Conservation (phyloP, 805 yeast species). For the Peterozyma xylosa region DNA sequence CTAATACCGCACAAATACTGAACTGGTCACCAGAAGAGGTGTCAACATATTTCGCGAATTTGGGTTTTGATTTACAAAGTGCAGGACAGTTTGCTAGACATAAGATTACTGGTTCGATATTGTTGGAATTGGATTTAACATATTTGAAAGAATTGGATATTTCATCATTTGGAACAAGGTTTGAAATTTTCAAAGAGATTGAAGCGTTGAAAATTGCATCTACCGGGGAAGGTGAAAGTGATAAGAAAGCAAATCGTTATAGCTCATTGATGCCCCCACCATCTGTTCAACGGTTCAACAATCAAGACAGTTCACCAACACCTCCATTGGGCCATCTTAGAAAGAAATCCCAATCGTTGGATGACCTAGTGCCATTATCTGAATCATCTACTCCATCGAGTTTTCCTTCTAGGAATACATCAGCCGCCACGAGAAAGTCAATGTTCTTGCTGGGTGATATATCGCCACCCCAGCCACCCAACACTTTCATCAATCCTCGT, state of each 20-base stretch:
- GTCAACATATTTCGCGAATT: slow-evolving; percentile 59
- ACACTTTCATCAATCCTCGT: not conserved
- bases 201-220: slow-evolving; percentile 43
- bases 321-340: slow-evolving; percentile 31
- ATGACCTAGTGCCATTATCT: slow-evolving; percentile 12
- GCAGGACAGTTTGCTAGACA: slow-evolving; percentile 79
- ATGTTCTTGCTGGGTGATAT: not conserved
- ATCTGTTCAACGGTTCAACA: slow-evolving; percentile 7
- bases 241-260: slow-evolving; percentile 9
- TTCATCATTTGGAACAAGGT: slow-evolving; percentile 88
- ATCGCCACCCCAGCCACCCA: not conserved
- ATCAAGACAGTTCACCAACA: slow-evolving; percentile 8
- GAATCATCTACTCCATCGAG: slow-evolving; percentile 3
- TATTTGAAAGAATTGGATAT: slow-evolving; percentile 90
- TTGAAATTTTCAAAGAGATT: slow-evolving; percentile 85
- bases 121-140: slow-evolving; percentile 77
- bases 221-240: slow-evolving; percentile 11
- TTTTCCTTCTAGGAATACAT: not conserved
- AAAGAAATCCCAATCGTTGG: slow-evolving; percentile 45
- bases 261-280: slow-evolving; percentile 35
- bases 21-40: slow-evolving; percentile 88
- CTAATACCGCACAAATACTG: slow-evolving; percentile 38
- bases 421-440: slow-evolving; percentile 2
- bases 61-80: slow-evolving; percentile 69
- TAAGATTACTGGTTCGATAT: slow-evolving; percentile 80